Percentiles rank a stretch among this genome's conserved stretches.
Evolutionary conservation across 2,329 filamentous ascomycete species (phyloP).

Genomic region (Pseudogymnoascus sp.): DNA sequence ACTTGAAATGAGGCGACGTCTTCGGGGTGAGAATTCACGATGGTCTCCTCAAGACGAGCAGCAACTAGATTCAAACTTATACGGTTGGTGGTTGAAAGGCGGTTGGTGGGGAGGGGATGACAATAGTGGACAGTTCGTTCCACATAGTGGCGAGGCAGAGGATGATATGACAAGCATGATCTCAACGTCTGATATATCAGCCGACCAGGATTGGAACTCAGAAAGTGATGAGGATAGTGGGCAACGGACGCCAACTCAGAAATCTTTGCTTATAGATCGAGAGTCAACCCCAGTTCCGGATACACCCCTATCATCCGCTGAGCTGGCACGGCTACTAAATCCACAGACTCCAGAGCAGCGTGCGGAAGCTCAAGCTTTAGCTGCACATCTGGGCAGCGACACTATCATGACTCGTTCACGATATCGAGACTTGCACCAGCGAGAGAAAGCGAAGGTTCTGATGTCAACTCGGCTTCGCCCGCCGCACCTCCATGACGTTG

Average conservation of each 20-base stretch:
- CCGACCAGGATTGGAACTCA: slow-evolving; percentile 35
- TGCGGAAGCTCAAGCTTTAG: slow-evolving; percentile 71
- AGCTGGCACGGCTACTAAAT: slow-evolving; percentile 73
- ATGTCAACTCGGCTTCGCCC: slow-evolving; percentile 37
- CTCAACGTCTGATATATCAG: slow-evolving; percentile 37
- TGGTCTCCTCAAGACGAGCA: slow-evolving; percentile 48
- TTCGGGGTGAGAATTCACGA: slow-evolving; percentile 35
- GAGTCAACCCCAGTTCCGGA: slow-evolving; percentile 54
- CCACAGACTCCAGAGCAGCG: slow-evolving; percentile 69
- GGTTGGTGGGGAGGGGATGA: slow-evolving; percentile 82
- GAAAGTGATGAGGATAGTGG: slow-evolving; percentile 38
- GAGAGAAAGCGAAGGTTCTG: slow-evolving; percentile 62
- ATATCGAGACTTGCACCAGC: slow-evolving; percentile 59
- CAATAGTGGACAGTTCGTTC: slow-evolving; percentile 68
- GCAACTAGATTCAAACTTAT: slow-evolving; percentile 64
- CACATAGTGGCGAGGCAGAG: slow-evolving; percentile 44
- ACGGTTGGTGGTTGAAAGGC: slow-evolving; percentile 74
- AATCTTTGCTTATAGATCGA: slow-evolving; percentile 41
- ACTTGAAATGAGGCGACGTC: slow-evolving; percentile 59
- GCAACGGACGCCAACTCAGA: slow-evolving; percentile 66
- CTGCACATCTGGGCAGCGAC: slow-evolving; percentile 66
- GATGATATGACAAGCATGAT: slow-evolving; percentile 75
- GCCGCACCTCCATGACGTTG: slow-evolving; percentile 23
- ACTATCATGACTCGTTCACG: slow-evolving; percentile 73
- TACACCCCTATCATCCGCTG: slow-evolving; percentile 53